A percentile compares a stretch with the other conserved stretches of the same genome.
phyloP scores from a whole-genome alignment of 2,329 filamentous ascomycete species.

The Cladosporium sp. region DNA sequence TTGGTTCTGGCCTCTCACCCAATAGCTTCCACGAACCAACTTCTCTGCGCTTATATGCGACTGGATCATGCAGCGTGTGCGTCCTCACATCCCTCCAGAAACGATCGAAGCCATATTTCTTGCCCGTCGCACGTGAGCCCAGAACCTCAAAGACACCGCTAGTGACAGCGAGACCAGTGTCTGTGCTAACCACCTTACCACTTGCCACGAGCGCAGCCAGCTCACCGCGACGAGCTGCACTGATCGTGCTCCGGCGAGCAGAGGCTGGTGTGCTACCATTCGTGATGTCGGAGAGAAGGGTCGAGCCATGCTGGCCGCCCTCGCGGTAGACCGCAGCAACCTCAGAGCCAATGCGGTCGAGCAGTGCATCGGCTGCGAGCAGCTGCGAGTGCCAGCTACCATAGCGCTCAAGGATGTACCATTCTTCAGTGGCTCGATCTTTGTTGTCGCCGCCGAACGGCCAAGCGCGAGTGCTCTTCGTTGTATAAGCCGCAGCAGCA shows the following conservation, averaged over 20 bases:
- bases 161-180: slow-evolving; percentile 56
- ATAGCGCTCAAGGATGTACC: slow-evolving; percentile 62
- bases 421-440: slow-evolving; percentile 56
- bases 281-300: slow-evolving; percentile 22
- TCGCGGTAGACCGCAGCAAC: slow-evolving; percentile 45
- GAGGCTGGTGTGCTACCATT: slow-evolving; percentile 16
- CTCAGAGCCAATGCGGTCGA: slow-evolving; percentile 52
- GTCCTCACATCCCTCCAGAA: slow-evolving; percentile 66
- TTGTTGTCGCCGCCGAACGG: slow-evolving; percentile 62
- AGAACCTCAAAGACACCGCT: slow-evolving; percentile 62
- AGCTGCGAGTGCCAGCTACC: slow-evolving; percentile 62
- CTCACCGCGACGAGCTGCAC: slow-evolving; percentile 53
- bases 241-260: slow-evolving; percentile 41
- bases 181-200: slow-evolving; percentile 60
- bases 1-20: slow-evolving; percentile 54
- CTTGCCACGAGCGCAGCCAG: slow-evolving; percentile 60
- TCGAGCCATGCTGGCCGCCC: slow-evolving; percentile 26
- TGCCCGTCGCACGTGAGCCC: slow-evolving; percentile 54
- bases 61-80: slow-evolving; percentile 63
- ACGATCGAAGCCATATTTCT: slow-evolving; percentile 58
- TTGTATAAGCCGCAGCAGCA: slow-evolving; percentile 55
- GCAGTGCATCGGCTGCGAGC: slow-evolving; percentile 55
- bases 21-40: slow-evolving; percentile 55
- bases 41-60: slow-evolving; percentile 63
- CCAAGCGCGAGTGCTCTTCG: slow-evolving; percentile 56